Conservation (phyloP, 1,284 basidiomycete species). For the Marasmius sp. region DNA sequence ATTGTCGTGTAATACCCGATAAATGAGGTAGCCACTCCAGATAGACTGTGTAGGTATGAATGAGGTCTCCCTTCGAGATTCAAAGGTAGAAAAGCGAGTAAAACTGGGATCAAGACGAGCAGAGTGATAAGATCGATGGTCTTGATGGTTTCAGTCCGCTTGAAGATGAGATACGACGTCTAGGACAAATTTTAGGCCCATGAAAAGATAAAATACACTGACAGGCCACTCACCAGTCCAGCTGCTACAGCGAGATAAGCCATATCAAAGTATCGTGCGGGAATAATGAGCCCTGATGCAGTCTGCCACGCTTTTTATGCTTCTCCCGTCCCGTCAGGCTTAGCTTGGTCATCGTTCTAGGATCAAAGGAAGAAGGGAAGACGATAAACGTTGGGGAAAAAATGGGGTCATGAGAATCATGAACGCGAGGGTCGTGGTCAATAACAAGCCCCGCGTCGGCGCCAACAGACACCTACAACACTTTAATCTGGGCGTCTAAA, state of each 20-base stretch:
- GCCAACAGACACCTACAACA: no score
- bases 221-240: not conserved
- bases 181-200: not conserved
- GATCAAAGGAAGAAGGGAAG: no score
- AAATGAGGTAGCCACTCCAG: not conserved
- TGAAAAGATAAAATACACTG: not conserved
- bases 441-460: no score
- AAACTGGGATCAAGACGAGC: not conserved
- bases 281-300: not conserved
- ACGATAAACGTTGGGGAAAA: no score
- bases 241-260: not conserved
- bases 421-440: no score
- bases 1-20: slow-evolving; percentile 9
- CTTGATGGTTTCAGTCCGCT: not conserved
- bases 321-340: not conserved
- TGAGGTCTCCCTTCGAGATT: not conserved
- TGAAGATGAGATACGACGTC: not conserved
- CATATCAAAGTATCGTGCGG: not conserved
- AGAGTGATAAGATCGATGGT: not conserved
- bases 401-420: no score
- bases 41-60: not conserved
- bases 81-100: not conserved
- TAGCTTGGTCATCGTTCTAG: no score
- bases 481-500: no score
- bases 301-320: not conserved